Conservation (phyloP, 2,329 filamentous ascomycete species). For the Venturia carpophila region DNA sequence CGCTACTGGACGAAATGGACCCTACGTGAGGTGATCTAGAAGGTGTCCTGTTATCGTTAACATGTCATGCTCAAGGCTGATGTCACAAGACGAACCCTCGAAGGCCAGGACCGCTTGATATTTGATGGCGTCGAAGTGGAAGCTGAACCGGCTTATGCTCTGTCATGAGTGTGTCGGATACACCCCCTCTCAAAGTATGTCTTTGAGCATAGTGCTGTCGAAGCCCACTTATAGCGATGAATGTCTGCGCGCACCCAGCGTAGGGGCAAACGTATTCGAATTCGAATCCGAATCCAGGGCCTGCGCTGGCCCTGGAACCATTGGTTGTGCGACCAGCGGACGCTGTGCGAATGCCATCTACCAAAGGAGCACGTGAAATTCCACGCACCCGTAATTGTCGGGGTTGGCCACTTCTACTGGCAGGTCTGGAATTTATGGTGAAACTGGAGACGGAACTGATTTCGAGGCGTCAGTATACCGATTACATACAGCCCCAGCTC, state of each 20-base stretch:
- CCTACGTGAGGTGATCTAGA: not conserved
- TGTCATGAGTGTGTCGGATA: not conserved
- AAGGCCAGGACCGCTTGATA: not conserved
- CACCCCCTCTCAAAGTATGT: not conserved
- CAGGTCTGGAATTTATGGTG: not conserved
- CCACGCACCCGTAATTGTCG: not conserved
- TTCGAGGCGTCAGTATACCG: not conserved
- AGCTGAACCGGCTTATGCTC: not conserved
- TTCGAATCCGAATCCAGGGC: not conserved
- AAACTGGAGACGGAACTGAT: not conserved
- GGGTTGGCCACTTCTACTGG: not conserved
- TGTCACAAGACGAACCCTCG: not conserved
- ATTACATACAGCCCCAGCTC: not conserved
- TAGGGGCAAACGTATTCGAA: constrained; percentile 4
- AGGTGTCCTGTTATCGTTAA: not conserved
- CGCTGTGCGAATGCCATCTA: not conserved
- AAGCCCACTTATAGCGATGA: not conserved
- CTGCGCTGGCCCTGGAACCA: not conserved
- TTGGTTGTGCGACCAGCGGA: not conserved
- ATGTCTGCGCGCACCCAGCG: not conserved
- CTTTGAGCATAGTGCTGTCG: not conserved
- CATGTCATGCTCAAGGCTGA: not conserved
- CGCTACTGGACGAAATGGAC: not conserved
- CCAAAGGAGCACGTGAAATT: not conserved
- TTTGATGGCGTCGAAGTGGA: not conserved